Evolutionary conservation across 2,329 filamentous ascomycete species (phyloP).

Genomic region (Alternaria viburni): DNA sequence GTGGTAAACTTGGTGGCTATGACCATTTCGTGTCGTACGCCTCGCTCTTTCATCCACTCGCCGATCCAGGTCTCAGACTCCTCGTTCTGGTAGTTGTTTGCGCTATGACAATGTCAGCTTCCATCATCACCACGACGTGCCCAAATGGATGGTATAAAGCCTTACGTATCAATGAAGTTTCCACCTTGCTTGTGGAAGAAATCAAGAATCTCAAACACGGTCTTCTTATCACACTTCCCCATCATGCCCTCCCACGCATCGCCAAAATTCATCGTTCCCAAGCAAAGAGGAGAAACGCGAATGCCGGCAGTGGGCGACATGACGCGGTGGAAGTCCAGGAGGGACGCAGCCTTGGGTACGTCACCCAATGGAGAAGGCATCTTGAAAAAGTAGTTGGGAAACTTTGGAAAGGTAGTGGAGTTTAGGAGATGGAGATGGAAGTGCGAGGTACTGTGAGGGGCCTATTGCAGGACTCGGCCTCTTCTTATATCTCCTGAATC

Average conservation of each 20-base stretch:
- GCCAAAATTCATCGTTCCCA: constrained; percentile 63
- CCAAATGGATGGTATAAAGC: too few relatives aligned
- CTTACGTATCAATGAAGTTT: constrained; percentile 58
- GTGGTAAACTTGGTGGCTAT: constrained; percentile 62
- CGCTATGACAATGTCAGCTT: constrained; percentile 30
- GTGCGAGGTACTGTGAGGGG: neutral
- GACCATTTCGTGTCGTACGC: constrained; percentile 58
- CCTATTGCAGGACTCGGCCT: neutral
- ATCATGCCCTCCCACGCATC: constrained; percentile 53
- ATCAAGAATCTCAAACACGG: constrained; percentile 55
- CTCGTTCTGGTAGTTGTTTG: constrained; percentile 57
- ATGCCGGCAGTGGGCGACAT: constrained; percentile 60
- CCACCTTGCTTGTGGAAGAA: constrained; percentile 56
- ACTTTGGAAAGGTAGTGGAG: neutral
- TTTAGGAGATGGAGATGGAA: neutral
- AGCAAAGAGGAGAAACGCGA: constrained; percentile 60
- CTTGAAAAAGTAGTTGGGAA: neutral
- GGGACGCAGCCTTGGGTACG: constrained; percentile 38
- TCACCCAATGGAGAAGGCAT: constrained; percentile 37
- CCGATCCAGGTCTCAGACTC: constrained; percentile 58
- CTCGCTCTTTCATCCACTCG: constrained; percentile 57
- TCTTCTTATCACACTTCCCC: constrained; percentile 55
- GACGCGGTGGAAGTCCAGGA: constrained; percentile 60
- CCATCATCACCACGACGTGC: neutral
- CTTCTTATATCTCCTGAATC: constrained; percentile 1